These are phyloP conservation scores for Gossypium davidsonii DNA, from an alignment of 441 rosid genomes.

Conservation along the genomic window DNA sequence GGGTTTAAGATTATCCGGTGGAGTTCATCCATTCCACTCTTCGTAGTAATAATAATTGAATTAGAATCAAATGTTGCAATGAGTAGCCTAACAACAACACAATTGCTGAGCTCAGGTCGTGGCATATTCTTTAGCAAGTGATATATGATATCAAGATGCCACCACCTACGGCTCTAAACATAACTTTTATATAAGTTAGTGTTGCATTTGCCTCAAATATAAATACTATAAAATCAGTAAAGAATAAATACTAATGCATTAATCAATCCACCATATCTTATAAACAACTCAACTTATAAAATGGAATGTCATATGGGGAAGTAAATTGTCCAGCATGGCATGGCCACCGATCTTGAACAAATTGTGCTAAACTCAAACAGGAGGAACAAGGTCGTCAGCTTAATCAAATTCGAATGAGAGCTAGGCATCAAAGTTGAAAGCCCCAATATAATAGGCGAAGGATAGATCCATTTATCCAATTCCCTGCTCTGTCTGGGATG, in stretches of 20 bases:
- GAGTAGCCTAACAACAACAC: neutral
- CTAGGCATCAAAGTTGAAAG: neutral
- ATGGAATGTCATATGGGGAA: too few species aligned
- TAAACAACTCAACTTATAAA: too few species aligned
- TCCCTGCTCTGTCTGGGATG: neutral
- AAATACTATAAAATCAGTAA: too few species aligned
- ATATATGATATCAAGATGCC: neutral
- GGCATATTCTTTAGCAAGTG: neutral
- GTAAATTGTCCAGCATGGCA: too few species aligned
- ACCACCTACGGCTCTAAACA: neutral
- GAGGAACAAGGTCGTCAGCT: neutral
- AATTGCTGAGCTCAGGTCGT: neutral
- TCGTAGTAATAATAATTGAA: neutral
- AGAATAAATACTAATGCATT: too few species aligned
- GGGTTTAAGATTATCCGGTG: neutral
- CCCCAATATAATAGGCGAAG: neutral
- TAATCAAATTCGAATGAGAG: neutral
- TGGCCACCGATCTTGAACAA: neutral
- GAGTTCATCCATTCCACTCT: neutral
- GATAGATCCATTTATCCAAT: neutral
- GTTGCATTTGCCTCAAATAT: too few species aligned
- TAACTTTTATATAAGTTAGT: too few species aligned
- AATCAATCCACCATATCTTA: too few species aligned
- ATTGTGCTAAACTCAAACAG: neutral
- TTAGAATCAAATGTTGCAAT: neutral